Evolutionary conservation across 1,139 yeast genomes (phyloP), one percentile per base, ranked within the genome.

Genomic region (Taiozyma sp.): DNA sequence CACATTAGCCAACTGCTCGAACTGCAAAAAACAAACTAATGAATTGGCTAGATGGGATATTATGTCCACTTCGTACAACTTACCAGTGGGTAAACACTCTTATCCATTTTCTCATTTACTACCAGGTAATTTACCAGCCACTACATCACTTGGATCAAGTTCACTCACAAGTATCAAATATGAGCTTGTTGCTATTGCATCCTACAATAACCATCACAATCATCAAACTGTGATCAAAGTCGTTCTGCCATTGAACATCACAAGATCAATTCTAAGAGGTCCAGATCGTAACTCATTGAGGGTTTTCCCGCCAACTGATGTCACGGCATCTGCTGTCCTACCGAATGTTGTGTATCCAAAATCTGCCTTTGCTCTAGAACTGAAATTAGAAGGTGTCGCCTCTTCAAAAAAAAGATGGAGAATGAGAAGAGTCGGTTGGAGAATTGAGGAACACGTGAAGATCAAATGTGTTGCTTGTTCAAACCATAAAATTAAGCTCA

Each of bases 251-350:
- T 68, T 93, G n/a, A 77, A 83, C 57, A 75, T 93, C 4, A 76
- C 87, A 42, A 75, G 99, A 55, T 87, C 95, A 57, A 80, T 91
- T 30, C 67, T 88, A 43, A 75, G 90, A 42, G 95, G 95, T 10
- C 88, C 89, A 3, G 97, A 91, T 65, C 77, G 90, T 57, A 89
- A 88, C 63, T 88, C 96, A 1, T 71, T 89, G 42, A 76, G 99
- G 53, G 89, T 95, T 1, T 93, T 93, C 67, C 99, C 99, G 1
- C 98, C 99, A 4, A 93, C 98, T 0, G 88, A 86, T 47, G 85
- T 93, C 41, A 84, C 88, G 3, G 95, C 97, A 4, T 80, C 85
- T 42, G 91, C 96, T 4, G 85, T 85, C 5, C 72, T 93, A 45
- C 99, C 99, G 3, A 87, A 88, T 56, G 96, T 89, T 16, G 79